Percentiles rank a stretch among this genome's conserved stretches.
phyloP scores from a whole-genome alignment of 176 grass and related monocot genomes.

The Elaeis guineensis region DNA sequence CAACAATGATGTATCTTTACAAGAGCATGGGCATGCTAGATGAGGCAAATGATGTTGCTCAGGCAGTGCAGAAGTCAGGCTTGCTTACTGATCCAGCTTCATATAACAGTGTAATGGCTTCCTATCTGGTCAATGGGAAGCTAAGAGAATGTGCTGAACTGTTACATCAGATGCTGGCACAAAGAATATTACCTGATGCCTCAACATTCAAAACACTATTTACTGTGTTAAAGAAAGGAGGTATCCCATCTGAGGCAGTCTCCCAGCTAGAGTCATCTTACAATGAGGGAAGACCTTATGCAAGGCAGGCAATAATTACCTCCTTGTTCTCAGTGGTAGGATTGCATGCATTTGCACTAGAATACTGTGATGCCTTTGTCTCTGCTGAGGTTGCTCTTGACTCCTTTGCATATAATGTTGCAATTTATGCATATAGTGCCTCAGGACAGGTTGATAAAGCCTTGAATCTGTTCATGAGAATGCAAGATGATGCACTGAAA shows the following conservation, averaged over 20 bases:
- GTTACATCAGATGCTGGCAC: constrained; percentile 50
- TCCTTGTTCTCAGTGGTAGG: constrained; percentile 48
- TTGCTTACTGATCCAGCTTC: constrained; percentile 48
- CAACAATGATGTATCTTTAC: constrained; percentile 57
- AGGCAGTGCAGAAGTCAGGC: constrained; percentile 47
- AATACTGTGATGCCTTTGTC: constrained; percentile 42
- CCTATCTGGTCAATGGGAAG: constrained; percentile 36
- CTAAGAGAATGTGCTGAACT: constrained; percentile 51
- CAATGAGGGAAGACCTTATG: constrained; percentile 25
- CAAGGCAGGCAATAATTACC: constrained; percentile 36
- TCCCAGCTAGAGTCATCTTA: constrained; percentile 50
- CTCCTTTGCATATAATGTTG: constrained; percentile 46
- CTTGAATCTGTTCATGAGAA: constrained; percentile 48
- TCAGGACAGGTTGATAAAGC: constrained; percentile 46
- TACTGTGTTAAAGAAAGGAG: constrained; percentile 36
- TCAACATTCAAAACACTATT: constrained; percentile 47
- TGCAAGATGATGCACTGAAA: constrained; percentile 46
- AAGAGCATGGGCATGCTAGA: constrained; percentile 60
- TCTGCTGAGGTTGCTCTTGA: constrained; percentile 26
- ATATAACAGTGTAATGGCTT: constrained; percentile 52
- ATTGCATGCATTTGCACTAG: constrained; percentile 37
- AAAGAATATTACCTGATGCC: constrained; percentile 39
- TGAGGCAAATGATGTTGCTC: constrained; percentile 33
- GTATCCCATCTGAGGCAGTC: constrained; percentile 31
- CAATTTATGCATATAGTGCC: constrained; percentile 45